Percentiles rank a stretch among this genome's conserved stretches.
Conservation (phyloP, 2,329 filamentous ascomycete species). For the Boeremia exigua region DNA sequence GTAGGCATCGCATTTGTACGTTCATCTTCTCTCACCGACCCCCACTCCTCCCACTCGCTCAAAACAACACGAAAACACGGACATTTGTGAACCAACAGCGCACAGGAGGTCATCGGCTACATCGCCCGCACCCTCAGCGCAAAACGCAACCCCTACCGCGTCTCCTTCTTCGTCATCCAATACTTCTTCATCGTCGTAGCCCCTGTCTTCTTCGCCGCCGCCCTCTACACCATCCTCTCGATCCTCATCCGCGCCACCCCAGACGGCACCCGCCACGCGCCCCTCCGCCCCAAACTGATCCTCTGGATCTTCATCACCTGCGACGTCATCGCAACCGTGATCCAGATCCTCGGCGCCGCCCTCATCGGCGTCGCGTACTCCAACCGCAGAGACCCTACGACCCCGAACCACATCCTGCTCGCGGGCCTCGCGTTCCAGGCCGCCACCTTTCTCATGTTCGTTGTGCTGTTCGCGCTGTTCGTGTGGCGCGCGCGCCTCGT, state of each 20-base stretch:
- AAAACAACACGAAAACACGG: neutral
- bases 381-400: slow-evolving; percentile 57
- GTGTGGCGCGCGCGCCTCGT: slow-evolving; percentile 50
- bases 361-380: slow-evolving; percentile 59
- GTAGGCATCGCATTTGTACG: slow-evolving; percentile 45
- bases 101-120: slow-evolving; percentile 50
- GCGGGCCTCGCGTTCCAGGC: slow-evolving; percentile 63
- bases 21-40: neutral
- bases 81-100: slow-evolving; percentile 33
- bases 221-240: slow-evolving; percentile 62
- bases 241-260: slow-evolving; percentile 56
- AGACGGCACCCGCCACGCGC: slow-evolving; percentile 45
- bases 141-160: slow-evolving; percentile 58
- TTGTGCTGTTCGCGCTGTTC: slow-evolving; percentile 49
- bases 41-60: neutral
- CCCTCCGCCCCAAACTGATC: slow-evolving; percentile 56
- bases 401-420: slow-evolving; percentile 62
- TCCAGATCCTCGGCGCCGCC: slow-evolving; percentile 62
- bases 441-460: slow-evolving; percentile 58
- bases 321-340: slow-evolving; percentile 61
- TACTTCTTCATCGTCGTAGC: slow-evolving; percentile 68
- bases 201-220: slow-evolving; percentile 63
- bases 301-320: slow-evolving; percentile 62
- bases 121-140: slow-evolving; percentile 50
- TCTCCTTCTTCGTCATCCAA: slow-evolving; percentile 63